phyloP scores from a whole-genome alignment of 225 moss, liverwort and hornwort genomes.

The Takakia lepidozioides region DNA sequence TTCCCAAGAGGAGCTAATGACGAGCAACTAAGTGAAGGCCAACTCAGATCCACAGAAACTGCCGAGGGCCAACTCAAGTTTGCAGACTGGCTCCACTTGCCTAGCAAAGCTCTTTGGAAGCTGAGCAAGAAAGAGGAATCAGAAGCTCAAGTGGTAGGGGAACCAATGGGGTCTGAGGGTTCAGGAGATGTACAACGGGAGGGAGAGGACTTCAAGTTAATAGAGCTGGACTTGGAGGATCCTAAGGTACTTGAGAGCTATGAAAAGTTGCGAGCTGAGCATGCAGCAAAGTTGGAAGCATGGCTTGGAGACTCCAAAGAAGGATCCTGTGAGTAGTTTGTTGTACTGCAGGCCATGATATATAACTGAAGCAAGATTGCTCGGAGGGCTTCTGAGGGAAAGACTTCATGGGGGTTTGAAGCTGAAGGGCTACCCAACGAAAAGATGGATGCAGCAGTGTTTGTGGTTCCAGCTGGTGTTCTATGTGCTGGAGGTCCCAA shows the following conservation, averaged over 20 bases:
- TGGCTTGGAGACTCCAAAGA: conserved; percentile 43
- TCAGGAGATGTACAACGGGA: conserved; percentile 16
- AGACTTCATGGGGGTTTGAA: too few species aligned
- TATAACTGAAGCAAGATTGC: too few species aligned
- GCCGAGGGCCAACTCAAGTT: conserved; percentile 17
- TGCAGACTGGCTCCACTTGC: conserved; percentile 27
- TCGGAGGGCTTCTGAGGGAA: too few species aligned
- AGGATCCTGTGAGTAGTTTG: too few species aligned
- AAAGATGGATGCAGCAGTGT: too few species aligned
- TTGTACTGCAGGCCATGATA: too few species aligned
- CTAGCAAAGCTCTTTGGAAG: conserved; percentile 23
- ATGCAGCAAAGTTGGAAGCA: conserved; percentile 58
- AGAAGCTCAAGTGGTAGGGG: conserved; percentile 9
- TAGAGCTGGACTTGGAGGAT: conserved; percentile 35
- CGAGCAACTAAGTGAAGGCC: conserved; percentile 7
- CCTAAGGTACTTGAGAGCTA: conserved; percentile 45
- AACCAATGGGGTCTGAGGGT: conserved; percentile 8
- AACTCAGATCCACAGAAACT: conserved; percentile 15
- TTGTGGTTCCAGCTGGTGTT: too few species aligned
- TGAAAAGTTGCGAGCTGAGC: conserved; percentile 44
- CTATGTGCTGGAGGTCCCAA: too few species aligned
- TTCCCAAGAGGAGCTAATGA: conserved; percentile 5
- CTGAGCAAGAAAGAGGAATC: conserved; percentile 20
- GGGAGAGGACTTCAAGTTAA: conserved; percentile 9
- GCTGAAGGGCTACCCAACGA: too few species aligned